Base-by-base conservation (phyloP, 805 yeast genomes). In the Candida ipomoeae region DNA sequence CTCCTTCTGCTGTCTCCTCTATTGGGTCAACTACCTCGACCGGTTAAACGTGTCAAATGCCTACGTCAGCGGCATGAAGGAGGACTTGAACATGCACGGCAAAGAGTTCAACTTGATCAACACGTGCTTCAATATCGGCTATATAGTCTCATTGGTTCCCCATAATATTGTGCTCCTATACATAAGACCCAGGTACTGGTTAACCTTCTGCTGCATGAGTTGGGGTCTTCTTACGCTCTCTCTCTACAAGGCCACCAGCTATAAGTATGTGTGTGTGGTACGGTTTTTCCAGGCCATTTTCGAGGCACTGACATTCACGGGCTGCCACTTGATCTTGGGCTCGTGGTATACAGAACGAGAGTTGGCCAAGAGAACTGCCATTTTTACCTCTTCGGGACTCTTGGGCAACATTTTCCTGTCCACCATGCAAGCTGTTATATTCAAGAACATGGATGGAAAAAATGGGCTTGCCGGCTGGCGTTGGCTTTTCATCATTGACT, bases 51-150 rank as follows among this genome's bases (percentile, higher is more conserved):
- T 81, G 39, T 66, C 77, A 32, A 77, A 79, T 57, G 87, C 88
- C 2, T 83, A 83, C 60, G 84, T 82, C n/a, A 74, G 82, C 10
- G 88, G 88, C 8, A 80, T 84, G 86, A 74, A 80, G 55, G 81
- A 80, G 50, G 86, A 78, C 48, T 56, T 80, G 49, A 55, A 66
- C 3, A 68, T 81, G 71, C 36, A 60, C 38, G 82, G 82, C 11
- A 64, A 77, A 51, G 75, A 81, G 49, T 75, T 72, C 54, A 81
- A 81, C 58, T 53, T 77, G 38, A 69, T 81, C 47, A 79, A 77
- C 52, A 80, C 85, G 0, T 74, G 79, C 46, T 83, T 81, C 63
- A 80, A 78, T 20, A 74, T 80, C 7, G 90, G 89, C 2, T 81
- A 82, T 60, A 76, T 79, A 31, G 69, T 84, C 17, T 83, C 82